Evolutionary conservation across 495 filamentous ascomycete species (phyloP), one percentile per base, ranked within the genome.

Genomic region (Penicillium soppii): DNA sequence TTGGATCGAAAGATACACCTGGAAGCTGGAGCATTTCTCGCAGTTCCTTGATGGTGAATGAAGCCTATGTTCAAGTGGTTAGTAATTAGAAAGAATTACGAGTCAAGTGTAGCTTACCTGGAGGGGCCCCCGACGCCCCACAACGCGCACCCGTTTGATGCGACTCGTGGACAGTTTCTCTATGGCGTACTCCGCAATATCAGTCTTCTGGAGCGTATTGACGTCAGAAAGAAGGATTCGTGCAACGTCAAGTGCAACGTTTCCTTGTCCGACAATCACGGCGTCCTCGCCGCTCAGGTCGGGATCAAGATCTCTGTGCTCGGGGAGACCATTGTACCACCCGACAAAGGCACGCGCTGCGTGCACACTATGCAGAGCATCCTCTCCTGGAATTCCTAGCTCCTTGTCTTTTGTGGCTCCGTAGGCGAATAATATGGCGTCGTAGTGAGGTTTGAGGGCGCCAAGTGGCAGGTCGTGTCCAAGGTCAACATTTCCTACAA

Each of bases 251-350:
- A 98, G 70, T 1, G 95, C 94, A 9, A 97, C 94, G 66, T 98
- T 98, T 1, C 94, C 94, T 61, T 97, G 91, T 2, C 94, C 94
- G 50, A 98, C 85, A 33, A 98, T 80, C 15, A 95, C 83, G 4
- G 90, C 95, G 57, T 92, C 82, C 38, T 96, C 91, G 2, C 88
- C 90, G 7, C 77, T 72, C 1, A 97, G 80, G 59, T 90, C 82
- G 1, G 92, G 94, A 10, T 77, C 75, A n/a, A 96, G 70, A 56
- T 82, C 66, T 20, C 88, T 80, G 64, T 89, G 88, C 59, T 95
- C 88, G 0, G 94, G 95, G 0, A 96, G 78, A 15, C 95, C 92
- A 63, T 97, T 97, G 69, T 98, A 98, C 94, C 94, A 98, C 13
- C 92, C 94, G 5, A 98, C 95, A 68, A 97, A 98, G 42, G 90